A percentile compares a stretch with the other conserved stretches of the same genome.
These are phyloP conservation scores for Eimeria brunetti DNA, from an alignment of 169 alveolate species.

Conservation along the genomic window DNA sequence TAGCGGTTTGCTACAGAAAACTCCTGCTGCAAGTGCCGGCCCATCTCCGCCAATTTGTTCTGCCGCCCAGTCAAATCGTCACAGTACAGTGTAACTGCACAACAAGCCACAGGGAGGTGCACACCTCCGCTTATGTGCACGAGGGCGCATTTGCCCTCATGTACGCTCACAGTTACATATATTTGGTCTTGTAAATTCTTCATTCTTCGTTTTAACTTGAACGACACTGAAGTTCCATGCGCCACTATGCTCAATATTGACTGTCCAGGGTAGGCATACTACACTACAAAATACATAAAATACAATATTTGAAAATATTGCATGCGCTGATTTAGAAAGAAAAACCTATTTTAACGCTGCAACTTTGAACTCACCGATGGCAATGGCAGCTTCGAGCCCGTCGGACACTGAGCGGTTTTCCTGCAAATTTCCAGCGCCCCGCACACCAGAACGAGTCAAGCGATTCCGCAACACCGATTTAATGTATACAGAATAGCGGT, in stretches of 20 bases:
- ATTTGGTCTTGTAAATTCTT: background rate
- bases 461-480: background rate
- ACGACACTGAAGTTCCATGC: too few relatives aligned
- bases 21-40: slow-evolving; percentile 24
- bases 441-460: background rate
- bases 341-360: background rate
- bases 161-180: too few relatives aligned
- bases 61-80: slow-evolving; percentile 23
- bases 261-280: too few relatives aligned
- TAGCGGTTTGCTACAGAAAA: background rate
- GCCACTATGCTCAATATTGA: too few relatives aligned
- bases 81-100: slow-evolving; percentile 17
- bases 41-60: slow-evolving; percentile 9
- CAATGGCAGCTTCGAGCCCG: slow-evolving; percentile 50
- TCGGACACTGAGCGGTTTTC: slow-evolving; percentile 3
- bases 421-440: slow-evolving; percentile 35
- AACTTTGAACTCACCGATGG: slow-evolving; percentile 9
- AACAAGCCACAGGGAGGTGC: background rate
- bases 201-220: background rate
- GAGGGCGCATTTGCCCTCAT: too few relatives aligned
- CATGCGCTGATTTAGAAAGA: too few relatives aligned
- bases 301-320: too few relatives aligned
- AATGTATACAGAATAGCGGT: background rate
- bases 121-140: too few relatives aligned
- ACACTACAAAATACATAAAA: too few relatives aligned